Percentiles rank a stretch among this genome's conserved stretches.
Evolutionary conservation across 164 flowering plant genomes (phyloP).

Genomic region (Magnolia sinica): DNA sequence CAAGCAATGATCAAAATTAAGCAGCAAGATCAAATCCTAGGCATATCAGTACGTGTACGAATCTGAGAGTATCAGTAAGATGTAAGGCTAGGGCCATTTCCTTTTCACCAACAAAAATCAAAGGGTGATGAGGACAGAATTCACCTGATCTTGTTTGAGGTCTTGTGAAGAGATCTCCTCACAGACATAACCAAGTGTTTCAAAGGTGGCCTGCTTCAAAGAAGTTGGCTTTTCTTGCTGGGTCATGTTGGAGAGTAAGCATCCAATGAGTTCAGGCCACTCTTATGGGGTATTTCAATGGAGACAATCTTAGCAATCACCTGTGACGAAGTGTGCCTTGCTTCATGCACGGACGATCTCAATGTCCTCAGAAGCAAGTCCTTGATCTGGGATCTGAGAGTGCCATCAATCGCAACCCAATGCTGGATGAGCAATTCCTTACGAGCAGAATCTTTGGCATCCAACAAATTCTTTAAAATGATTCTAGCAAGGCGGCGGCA

Average conservation of each 20-base stretch:
- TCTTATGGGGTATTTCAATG: conserved; percentile 63
- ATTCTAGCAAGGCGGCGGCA: conserved; percentile 78
- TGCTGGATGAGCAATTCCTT: conserved; percentile 54
- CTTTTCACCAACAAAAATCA: too few species aligned
- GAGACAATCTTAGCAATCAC: conserved; percentile 72
- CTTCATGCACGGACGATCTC: conserved; percentile 54
- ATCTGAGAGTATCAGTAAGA: too few species aligned
- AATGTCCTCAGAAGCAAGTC: conserved; percentile 55
- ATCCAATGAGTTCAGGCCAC: conserved; percentile 68
- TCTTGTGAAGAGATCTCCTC: conserved; percentile 72
- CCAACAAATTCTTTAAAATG: conserved; percentile 69
- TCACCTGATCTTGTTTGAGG: conserved; percentile 72
- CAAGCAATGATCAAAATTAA: too few species aligned
- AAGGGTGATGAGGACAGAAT: conserved; percentile 45
- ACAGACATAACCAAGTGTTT: conserved; percentile 78
- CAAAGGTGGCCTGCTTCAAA: conserved; percentile 70
- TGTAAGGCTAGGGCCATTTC: too few species aligned
- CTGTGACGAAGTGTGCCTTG: conserved; percentile 68
- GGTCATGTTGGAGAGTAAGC: conserved; percentile 70
- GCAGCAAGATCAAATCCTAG: too few species aligned
- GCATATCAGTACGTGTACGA: too few species aligned
- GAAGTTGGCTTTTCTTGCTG: conserved; percentile 42
- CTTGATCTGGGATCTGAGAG: conserved; percentile 57
- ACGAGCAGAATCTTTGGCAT: conserved; percentile 59
- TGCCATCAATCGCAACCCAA: conserved; percentile 55